Percentiles rank a stretch among this genome's conserved stretches.
Conservation (phyloP, 805 yeast genomes). For the Candida dajiaensis region DNA sequence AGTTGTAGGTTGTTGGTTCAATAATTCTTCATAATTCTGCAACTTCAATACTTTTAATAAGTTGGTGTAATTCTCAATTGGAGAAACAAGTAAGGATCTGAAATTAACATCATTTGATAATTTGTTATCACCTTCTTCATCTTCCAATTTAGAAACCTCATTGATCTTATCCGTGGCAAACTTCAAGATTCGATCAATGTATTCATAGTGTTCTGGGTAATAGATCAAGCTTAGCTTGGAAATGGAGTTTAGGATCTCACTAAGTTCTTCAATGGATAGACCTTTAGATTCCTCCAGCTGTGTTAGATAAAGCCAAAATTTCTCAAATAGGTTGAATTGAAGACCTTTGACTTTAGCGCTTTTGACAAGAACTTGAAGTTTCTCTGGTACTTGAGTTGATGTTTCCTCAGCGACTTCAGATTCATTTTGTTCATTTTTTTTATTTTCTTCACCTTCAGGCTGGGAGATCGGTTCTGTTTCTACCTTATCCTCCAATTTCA, state of each 20-base stretch:
- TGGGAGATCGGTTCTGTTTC: constrained; percentile 6
- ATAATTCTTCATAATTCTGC: constrained; percentile 47
- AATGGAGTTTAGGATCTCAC: constrained; percentile 59
- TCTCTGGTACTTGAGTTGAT: neutral
- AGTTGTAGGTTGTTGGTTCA: constrained; percentile 42
- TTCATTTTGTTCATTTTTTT: constrained; percentile 6
- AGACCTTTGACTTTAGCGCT: neutral
- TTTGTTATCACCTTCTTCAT: constrained; percentile 7
- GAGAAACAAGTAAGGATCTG: constrained; percentile 41
- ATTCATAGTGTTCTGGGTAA: constrained; percentile 54
- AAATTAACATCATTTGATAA: constrained; percentile 31
- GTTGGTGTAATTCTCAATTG: constrained; percentile 34
- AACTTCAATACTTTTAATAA: constrained; percentile 34
- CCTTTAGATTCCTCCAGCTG: constrained; percentile 51
- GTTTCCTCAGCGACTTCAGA: constrained; percentile 12
- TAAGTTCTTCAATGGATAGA: constrained; percentile 59
- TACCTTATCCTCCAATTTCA: constrained; percentile 3
- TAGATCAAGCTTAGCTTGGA: constrained; percentile 58
- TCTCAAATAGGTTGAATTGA: constrained; percentile 42
- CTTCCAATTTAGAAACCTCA: constrained; percentile 26
- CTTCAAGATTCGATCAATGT: constrained; percentile 56
- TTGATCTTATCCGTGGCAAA: constrained; percentile 40
- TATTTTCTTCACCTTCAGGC: constrained; percentile 8
- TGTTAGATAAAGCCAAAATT: constrained; percentile 61
- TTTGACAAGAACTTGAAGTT: constrained; percentile 3